Evolutionary conservation across 192 early-diverging fungal genomes (phyloP).

Genomic region (Funneliformis geosporum): DNA sequence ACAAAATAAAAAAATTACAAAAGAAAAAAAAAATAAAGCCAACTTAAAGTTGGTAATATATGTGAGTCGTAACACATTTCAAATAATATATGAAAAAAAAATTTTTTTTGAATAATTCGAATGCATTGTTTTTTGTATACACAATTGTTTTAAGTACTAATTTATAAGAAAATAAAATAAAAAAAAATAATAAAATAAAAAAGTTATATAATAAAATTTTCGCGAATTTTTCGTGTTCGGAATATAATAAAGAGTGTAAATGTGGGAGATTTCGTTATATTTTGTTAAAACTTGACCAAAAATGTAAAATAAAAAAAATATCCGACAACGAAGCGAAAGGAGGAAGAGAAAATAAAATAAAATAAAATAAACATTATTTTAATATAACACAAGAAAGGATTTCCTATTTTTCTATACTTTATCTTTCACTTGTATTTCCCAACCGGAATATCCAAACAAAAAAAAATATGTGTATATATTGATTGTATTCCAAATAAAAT

Average conservation of each 20-base stretch:
- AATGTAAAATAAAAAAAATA: background rate
- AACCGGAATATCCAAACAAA: background rate
- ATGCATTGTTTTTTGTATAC: conserved; percentile 20
- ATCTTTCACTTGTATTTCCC: conserved; percentile 23
- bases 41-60: background rate
- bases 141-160: conserved; percentile 10
- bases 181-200: background rate
- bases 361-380: background rate
- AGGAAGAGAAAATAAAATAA: background rate
- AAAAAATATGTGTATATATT: background rate
- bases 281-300: background rate
- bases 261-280: background rate
- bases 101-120: background rate
- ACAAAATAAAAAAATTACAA: no score
- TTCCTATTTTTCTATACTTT: conserved; percentile 1
- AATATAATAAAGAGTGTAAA: background rate
- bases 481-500: background rate
- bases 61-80: background rate
- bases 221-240: background rate
- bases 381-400: background rate
- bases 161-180: background rate
- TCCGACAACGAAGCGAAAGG: conserved; percentile 9
- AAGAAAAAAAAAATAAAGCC: no score
- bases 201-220: background rate
- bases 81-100: background rate